phyloP scores from a whole-genome alignment of 2,329 filamentous ascomycete genomes.

The Neofusicoccum sp. region DNA sequence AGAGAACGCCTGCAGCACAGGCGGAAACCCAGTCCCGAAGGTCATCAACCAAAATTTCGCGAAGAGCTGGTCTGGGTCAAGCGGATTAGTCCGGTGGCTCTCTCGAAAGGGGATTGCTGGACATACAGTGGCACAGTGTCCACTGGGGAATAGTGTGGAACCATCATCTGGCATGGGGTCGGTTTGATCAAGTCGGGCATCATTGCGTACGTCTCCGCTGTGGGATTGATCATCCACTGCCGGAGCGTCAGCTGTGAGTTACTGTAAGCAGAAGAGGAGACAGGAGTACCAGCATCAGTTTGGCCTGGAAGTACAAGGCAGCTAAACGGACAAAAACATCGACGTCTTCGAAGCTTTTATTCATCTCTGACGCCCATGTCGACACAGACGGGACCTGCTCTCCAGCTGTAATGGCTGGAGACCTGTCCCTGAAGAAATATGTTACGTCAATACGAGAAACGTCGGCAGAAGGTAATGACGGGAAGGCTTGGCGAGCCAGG shows the following conservation, averaged over 20 bases:
- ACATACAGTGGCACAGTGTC: conserved; percentile 19
- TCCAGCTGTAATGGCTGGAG: neutral
- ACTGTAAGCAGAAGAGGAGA: neutral
- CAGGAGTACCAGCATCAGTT: conserved; percentile 13
- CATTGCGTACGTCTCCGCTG: conserved; percentile 16
- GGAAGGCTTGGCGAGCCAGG: conserved; percentile 4
- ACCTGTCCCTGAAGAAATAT: neutral
- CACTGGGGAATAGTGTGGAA: conserved; percentile 13
- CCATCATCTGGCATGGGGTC: conserved; percentile 20
- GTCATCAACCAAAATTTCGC: conserved; percentile 15
- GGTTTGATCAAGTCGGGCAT: conserved; percentile 20
- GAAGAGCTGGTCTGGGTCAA: conserved; percentile 5
- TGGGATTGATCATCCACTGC: conserved; percentile 21
- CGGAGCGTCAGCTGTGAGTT: neutral
- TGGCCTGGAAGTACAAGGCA: conserved; percentile 15
- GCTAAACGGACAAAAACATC: conserved; percentile 20
- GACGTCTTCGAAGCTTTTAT: conserved; percentile 17
- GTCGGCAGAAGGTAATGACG: neutral
- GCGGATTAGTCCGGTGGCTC: neutral
- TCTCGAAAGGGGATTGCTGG: neutral
- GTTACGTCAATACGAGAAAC: conserved; percentile 5
- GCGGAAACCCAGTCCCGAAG: conserved; percentile 17
- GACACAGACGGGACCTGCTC: conserved; percentile 4
- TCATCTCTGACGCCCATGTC: conserved; percentile 18
- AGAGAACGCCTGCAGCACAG: conserved; percentile 5